Evolutionary conservation across 1,139 yeast genomes (phyloP), one percentile per base, ranked within the genome.

Genomic region (Geotrichum klebahnii): DNA sequence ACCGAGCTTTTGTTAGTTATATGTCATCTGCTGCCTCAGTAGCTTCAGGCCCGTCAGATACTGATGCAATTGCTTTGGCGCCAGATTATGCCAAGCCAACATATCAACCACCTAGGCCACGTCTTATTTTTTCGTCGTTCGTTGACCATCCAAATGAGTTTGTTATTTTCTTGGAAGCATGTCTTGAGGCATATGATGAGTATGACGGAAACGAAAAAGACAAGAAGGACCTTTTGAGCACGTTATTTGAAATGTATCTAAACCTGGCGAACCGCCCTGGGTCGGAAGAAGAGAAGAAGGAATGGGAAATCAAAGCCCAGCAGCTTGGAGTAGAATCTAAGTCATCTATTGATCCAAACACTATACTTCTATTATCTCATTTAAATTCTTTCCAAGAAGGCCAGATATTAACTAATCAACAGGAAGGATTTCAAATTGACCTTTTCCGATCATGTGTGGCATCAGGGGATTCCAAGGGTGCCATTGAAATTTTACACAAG

Each of bases 131-230:
- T 63, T 81, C 95, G 1, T 81, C 95, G 1, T 94, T 92, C 65
- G 80, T 86, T 14, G 80, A 83, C 60, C 88, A 85, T 62, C 89
- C 95, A 0, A 79, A 82, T 61, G 94, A 90, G 61, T 90, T 92
- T 74, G 95, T 90, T 17, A 85, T 87, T n/a, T 90, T 94, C 58
- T 68, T 92, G 51, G 98, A 92, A 63, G 97, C 97, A 0, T 88
- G 97, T 61, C 70, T 89, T 16, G 88, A 84, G 58, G 77, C 86
- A 6, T 86, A 86, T 63, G 90, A 84, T 53, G 77, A 75, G 54
- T 85, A 81, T 61, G 92, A 84, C 54, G 95, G 94, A 0, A 77
- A 80, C 53, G 71, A 72, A 17, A 77, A 77, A 56, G 96, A 88
- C 60, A 79, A 81, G 57, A 77, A 76, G 50, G 95, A 85, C 45